A percentile compares a stretch with the other conserved stretches of the same genome.
phyloP scores from a whole-genome alignment of 768 basidiomycete genomes.

The Chiua virens region DNA sequence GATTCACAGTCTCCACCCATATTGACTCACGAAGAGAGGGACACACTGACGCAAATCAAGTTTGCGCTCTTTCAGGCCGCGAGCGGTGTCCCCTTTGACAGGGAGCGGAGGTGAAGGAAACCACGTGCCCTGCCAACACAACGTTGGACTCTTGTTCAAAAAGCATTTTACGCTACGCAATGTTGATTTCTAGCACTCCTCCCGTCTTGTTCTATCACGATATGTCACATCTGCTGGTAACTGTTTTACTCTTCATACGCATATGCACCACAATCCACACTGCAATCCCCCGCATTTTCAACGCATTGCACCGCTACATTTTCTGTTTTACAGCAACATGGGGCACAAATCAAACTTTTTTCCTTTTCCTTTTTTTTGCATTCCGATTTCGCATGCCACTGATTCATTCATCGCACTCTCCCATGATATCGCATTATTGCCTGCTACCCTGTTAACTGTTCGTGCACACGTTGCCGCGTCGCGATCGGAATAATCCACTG shows the following conservation, averaged over 20 bases:
- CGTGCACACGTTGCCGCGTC: constrained; percentile 17
- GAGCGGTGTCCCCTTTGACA: constrained; percentile 37
- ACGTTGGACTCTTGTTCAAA: constrained; percentile 11
- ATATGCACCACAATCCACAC: constrained; percentile 22
- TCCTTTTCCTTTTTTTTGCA: constrained; percentile 11
- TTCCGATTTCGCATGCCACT: constrained; percentile 24
- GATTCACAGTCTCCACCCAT: constrained; percentile 39
- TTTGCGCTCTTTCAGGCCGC: constrained; percentile 51
- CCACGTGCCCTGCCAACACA: not conserved
- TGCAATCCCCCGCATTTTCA: constrained; percentile 22
- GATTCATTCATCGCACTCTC: constrained; percentile 13
- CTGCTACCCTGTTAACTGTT: constrained; percentile 6
- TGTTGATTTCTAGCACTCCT: constrained; percentile 10
- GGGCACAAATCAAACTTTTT: constrained; percentile 16
- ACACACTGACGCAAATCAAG: constrained; percentile 48
- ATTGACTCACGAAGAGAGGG: constrained; percentile 37
- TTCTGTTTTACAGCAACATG: constrained; percentile 14
- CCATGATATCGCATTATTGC: constrained; percentile 21
- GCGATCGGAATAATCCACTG: constrained; percentile 8
- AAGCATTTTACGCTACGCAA: constrained; percentile 17
- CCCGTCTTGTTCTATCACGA: constrained; percentile 13
- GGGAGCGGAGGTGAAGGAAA: constrained; percentile 27
- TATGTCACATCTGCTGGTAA: constrained; percentile 22
- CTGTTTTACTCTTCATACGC: constrained; percentile 12
- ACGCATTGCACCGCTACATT: constrained; percentile 21